Evolutionary conservation across 2,329 filamentous ascomycete genomes (phyloP), one percentile per base, ranked within the genome.

Genomic region (Xylaria sp.): DNA sequence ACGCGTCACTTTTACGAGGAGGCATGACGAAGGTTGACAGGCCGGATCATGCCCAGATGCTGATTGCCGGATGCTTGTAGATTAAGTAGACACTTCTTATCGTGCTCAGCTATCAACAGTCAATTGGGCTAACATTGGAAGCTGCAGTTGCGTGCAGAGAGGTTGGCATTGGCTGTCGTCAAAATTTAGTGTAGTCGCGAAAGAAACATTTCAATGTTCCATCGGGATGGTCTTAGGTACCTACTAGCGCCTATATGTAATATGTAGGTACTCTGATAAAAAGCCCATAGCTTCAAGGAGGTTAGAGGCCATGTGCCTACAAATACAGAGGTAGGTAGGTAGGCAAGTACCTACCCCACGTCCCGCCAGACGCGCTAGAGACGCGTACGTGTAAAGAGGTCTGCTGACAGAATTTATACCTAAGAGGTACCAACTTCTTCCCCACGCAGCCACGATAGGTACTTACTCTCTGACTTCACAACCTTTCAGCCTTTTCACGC

Each of bases 1-100:
- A 64, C n/a, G n/a, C n/a, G 61, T 83, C 81, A 59, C 76, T 80
- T 68, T 86, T 86, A 48, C 79, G 77, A 21, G 82, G 76, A 44
- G 82, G 79, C 83, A 85, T 85, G 50, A 62, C 57, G 60, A 44
- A 39, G 49, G 45, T 43, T 50, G 49, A 49, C 60, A 63, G 53
- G 43, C 16, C 13, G 13, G 37, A 46, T 48, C 17, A 38, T 48
- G 46, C 6, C 7, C 29, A 22, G 39, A 13, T 19, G 11, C 2
- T 6, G 34, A 24, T 20, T 13, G 1, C 16, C 26, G 6, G 17
- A 20, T 48, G 41, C 9, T 44, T 41, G 34, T 7, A 49, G 34
- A 37, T 2, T 47, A 26, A 11, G 17, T 38, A 24, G 21, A 21
- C n/a, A n/a, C n/a, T n/a, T n/a, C n/a, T n/a, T n/a, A n/a, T n/a